Evolutionary conservation across 2,329 filamentous ascomycete genomes (phyloP).

Genomic region (Rosellinia necatrix): DNA sequence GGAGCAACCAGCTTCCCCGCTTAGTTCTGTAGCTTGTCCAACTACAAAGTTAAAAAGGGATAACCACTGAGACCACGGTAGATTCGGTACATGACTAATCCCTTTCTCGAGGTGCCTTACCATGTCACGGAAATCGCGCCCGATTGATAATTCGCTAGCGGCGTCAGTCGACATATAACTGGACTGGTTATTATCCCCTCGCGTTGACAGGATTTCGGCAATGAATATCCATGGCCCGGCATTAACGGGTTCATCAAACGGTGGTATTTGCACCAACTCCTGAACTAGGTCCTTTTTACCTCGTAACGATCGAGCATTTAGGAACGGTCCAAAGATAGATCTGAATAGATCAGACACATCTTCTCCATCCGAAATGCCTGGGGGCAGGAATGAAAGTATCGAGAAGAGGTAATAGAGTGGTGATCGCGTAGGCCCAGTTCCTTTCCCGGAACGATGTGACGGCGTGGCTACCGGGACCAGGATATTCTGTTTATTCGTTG

Average conservation of each 20-base stretch:
- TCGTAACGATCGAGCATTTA: constrained; percentile 53
- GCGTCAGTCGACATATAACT: constrained; percentile 47
- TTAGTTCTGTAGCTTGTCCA: constrained; percentile 62
- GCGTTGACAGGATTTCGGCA: constrained; percentile 50
- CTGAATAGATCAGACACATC: constrained; percentile 52
- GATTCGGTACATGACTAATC: constrained; percentile 52
- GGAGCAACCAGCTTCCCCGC: constrained; percentile 69
- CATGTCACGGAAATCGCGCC: constrained; percentile 72
- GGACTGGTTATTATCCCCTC: constrained; percentile 48
- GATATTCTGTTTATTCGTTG: constrained; percentile 55
- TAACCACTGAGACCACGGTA: constrained; percentile 54
- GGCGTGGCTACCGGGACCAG: constrained; percentile 69
- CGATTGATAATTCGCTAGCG: constrained; percentile 53
- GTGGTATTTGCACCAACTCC: constrained; percentile 57
- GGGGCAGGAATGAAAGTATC: constrained; percentile 58
- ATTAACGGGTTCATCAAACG: constrained; percentile 50
- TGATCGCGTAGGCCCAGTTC: constrained; percentile 55
- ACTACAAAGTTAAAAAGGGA: constrained; percentile 62
- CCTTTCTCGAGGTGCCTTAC: constrained; percentile 70
- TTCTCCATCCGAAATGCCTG: constrained; percentile 53
- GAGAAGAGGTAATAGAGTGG: constrained; percentile 70
- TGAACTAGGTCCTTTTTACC: constrained; percentile 52
- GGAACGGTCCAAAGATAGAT: constrained; percentile 62
- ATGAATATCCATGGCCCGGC: constrained; percentile 58
- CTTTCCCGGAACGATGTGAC: constrained; percentile 62